These are phyloP conservation scores for Sarocladium strictum DNA, from an alignment of 2,329 filamentous ascomycete species.

Conservation along the genomic window DNA sequence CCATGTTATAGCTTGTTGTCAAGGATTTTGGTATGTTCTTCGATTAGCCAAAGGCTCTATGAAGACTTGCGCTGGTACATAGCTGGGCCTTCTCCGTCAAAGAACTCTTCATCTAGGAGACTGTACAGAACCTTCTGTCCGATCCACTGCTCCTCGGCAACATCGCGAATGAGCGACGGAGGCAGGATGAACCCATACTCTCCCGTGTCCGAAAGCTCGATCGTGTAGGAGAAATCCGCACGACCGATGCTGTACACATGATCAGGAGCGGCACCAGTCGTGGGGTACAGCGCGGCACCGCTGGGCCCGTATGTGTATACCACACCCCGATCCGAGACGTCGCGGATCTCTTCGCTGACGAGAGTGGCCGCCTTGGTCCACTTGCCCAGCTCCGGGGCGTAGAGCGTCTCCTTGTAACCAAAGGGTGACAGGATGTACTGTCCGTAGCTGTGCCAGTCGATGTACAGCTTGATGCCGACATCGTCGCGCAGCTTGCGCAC, in stretches of 20 bases:
- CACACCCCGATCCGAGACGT: slow-evolving; percentile 22
- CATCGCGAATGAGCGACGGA: slow-evolving; percentile 28
- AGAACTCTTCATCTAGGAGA: slow-evolving; percentile 27
- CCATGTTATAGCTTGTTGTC: no score
- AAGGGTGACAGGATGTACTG: slow-evolving; percentile 38
- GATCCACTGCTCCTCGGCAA: slow-evolving; percentile 29
- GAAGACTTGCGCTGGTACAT: neutral
- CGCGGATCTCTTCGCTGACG: slow-evolving; percentile 23
- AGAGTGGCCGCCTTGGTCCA: slow-evolving; percentile 30
- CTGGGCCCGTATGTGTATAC: slow-evolving; percentile 30
- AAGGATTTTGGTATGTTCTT: no score
- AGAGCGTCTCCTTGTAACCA: slow-evolving; percentile 37
- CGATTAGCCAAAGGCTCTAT: no score
- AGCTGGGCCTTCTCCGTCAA: slow-evolving; percentile 23
- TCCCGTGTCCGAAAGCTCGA: slow-evolving; percentile 29
- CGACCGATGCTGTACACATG: slow-evolving; percentile 20
- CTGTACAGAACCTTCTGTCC: slow-evolving; percentile 27
- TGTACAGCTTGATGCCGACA: slow-evolving; percentile 36
- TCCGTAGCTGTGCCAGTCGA: slow-evolving; percentile 43
- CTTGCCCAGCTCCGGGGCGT: slow-evolving; percentile 31
- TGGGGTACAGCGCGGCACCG: slow-evolving; percentile 31
- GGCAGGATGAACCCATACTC: slow-evolving; percentile 32
- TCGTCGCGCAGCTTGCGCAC: slow-evolving; percentile 24
- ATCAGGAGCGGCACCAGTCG: slow-evolving; percentile 25
- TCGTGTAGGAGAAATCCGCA: slow-evolving; percentile 32